Evolutionary conservation across 1,284 basidiomycete genomes (phyloP), one percentile per base, ranked within the genome.

Genomic region (Trichosporon asahii): DNA sequence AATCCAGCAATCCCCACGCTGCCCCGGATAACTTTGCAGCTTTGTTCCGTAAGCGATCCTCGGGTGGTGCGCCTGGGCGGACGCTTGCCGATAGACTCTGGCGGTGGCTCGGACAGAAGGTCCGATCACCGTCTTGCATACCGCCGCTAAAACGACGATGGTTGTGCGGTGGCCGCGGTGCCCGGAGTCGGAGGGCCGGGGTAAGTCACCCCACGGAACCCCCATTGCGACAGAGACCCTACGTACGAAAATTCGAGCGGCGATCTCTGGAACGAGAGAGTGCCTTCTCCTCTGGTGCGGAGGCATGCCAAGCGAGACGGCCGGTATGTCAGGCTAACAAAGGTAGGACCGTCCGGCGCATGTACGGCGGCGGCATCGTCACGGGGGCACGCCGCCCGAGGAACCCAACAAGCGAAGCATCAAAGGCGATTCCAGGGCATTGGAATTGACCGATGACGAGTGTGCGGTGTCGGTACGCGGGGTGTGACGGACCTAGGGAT

Each of bases 11-110:
- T 27, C 55, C 27, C 55, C 55, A 61, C 57, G 55, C 29, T 61
- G 57, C 27, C 57, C 57, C 57, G 57, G 57, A 33, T 61, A 61
- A 61, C 57, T 61, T 61, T 61, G 57, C 57, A 61, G 57, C 29
- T 18, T 12, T 61, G 27, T 61, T 61, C 57, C 57, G 57, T 29
- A 29, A 31, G 57, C 29, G 8, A 8, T 11, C 57, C 57, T 61
- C 29, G 57, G 57, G 57, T 33, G 57, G 27, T 61, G 57, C 29
- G 57, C 57, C 57, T 61, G 29, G 29, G 57, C 57, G 57, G 57
- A 29, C 21, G 57, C 14, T 15, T 33, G 18, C 57, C 15, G 27
- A 7, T 18, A n/a, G 57, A 31, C 29, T 18, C 27, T n/a, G 63
- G 63, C 33, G 29, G n/a, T 14, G 9, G 35, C 63, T 64, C 63